Conservation (phyloP, 441 rosid species). For the Biscutella laevigata region DNA sequence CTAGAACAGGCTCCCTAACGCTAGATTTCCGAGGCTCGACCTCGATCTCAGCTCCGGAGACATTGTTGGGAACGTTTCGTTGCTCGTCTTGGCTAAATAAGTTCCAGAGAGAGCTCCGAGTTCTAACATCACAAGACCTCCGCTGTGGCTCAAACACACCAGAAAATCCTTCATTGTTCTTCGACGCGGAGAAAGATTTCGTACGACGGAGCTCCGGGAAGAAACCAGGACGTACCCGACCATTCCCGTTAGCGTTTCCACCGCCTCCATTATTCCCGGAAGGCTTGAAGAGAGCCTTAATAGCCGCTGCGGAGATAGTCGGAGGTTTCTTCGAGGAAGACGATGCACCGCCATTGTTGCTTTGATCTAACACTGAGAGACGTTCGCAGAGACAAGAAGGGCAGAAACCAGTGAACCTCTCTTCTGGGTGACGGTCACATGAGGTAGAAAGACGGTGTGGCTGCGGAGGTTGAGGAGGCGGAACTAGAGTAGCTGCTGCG, state of each 20-base stretch:
- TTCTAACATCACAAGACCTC: constrained; percentile 90
- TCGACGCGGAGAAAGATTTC: constrained; percentile 89
- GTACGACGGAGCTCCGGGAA: constrained; percentile 96
- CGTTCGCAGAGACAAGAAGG: constrained; percentile 99
- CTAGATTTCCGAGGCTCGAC: constrained; percentile 43
- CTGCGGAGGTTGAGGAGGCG: constrained; percentile 77
- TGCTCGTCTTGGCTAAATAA: constrained; percentile 72
- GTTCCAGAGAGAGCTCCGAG: constrained; percentile 66
- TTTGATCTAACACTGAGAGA: constrained; percentile 66
- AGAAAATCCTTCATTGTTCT: constrained; percentile 76
- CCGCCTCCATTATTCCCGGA: constrained; percentile 23
- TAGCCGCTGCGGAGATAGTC: constrained; percentile 43
- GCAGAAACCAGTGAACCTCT: constrained; percentile 80
- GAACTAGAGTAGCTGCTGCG: constrained; percentile 36
- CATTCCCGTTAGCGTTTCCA: constrained; percentile 14
- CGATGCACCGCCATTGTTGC: constrained; percentile 25
- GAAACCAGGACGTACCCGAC: constrained; percentile 37
- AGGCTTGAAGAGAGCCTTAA: constrained; percentile 63
- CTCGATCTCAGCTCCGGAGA: constrained; percentile 33
- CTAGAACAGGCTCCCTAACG: constrained; percentile 50
- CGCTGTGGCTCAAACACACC: constrained; percentile 93
- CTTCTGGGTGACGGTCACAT: constrained; percentile 88
- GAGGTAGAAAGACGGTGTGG: constrained; percentile 85
- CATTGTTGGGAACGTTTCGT: constrained; percentile 30
- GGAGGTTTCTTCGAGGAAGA: constrained; percentile 55